phyloP scores from a whole-genome alignment of 306 rosid species.

The Calophaca sinica region DNA sequence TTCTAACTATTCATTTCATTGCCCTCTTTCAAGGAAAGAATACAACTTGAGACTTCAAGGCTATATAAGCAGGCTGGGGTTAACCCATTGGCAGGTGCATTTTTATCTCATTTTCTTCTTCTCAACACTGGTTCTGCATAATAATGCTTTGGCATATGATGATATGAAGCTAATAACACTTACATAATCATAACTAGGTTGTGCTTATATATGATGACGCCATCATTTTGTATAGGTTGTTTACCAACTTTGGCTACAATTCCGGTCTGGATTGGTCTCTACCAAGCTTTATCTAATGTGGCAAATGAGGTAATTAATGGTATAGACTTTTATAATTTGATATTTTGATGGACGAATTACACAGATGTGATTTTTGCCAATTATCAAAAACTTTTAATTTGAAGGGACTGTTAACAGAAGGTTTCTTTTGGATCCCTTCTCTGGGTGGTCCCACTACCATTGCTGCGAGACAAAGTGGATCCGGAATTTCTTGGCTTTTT shows the following conservation, averaged over 20 bases:
- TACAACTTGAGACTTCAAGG: slow-evolving; percentile 99
- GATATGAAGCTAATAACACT: slow-evolving; percentile 32
- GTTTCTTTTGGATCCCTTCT: slow-evolving; percentile 99
- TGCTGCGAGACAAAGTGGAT: slow-evolving; percentile 97
- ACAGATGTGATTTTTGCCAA: slow-evolving; percentile 42
- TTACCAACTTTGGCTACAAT: slow-evolving; percentile 97
- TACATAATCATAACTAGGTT: slow-evolving; percentile 18
- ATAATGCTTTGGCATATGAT: slow-evolving; percentile 33
- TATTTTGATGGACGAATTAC: slow-evolving; percentile 24
- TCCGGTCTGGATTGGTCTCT: slow-evolving; percentile 98
- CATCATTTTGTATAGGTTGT: slow-evolving; percentile 68
- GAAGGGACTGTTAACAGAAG: slow-evolving; percentile 96
- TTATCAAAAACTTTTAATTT: slow-evolving; percentile 44
- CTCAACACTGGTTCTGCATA: slow-evolving; percentile 20
- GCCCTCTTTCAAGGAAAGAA: slow-evolving; percentile 85
- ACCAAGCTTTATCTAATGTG: slow-evolving; percentile 99
- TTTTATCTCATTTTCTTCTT: slow-evolving; percentile 33
- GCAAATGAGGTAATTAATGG: slow-evolving; percentile 83
- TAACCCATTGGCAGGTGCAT: slow-evolving; percentile 92
- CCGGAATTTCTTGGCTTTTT: slow-evolving; percentile 94
- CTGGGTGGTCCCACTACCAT: slow-evolving; percentile 96
- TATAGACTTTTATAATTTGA: slow-evolving; percentile 23
- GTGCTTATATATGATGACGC: slow-evolving; percentile 11
- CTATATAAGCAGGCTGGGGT: slow-evolving; percentile 94
- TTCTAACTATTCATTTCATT: slow-evolving; percentile 47